A percentile compares a stretch with the other conserved stretches of the same genome.
Evolutionary conservation across 2,329 filamentous ascomycete species (phyloP).

Genomic region (Penicillium vulpinum): DNA sequence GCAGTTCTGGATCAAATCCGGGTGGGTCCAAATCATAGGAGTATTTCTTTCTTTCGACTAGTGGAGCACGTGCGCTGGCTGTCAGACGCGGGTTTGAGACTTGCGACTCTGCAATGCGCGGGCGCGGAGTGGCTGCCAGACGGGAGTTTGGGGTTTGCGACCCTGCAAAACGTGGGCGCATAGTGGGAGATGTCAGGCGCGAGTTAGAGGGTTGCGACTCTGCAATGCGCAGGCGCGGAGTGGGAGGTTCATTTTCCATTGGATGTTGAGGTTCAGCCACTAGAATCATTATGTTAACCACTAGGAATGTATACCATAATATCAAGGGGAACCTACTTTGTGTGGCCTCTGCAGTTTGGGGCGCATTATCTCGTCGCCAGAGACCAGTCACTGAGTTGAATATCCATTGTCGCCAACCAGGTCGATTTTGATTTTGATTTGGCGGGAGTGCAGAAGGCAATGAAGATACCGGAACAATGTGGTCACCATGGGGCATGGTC

Average conservation of each 20-base stretch:
- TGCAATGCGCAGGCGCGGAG: background rate
- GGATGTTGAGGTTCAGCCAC: background rate
- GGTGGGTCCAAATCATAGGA: slow-evolving; percentile 1
- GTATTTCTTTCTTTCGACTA: background rate
- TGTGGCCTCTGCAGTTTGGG: background rate
- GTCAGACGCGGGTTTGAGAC: background rate
- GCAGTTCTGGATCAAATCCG: slow-evolving; percentile 8
- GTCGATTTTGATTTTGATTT: background rate
- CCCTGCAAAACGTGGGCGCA: background rate
- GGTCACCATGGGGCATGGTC: background rate
- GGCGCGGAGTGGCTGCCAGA: too few species aligned
- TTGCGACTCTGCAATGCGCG: background rate
- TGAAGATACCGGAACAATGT: background rate
- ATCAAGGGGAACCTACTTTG: background rate
- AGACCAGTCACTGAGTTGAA: slow-evolving; percentile 21
- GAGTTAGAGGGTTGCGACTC: background rate
- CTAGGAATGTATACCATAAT: background rate
- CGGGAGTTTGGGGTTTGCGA: background rate
- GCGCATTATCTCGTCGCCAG: slow-evolving; percentile 8
- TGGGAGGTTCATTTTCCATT: background rate
- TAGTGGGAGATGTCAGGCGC: background rate
- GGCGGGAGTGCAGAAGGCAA: slow-evolving; percentile 4
- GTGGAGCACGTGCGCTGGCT: background rate
- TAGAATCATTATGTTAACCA: background rate
- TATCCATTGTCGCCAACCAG: slow-evolving; percentile 14